Base-by-base conservation (phyloP, 352 stramenopile genomes). In the Pythium scleroteichum region DNA sequence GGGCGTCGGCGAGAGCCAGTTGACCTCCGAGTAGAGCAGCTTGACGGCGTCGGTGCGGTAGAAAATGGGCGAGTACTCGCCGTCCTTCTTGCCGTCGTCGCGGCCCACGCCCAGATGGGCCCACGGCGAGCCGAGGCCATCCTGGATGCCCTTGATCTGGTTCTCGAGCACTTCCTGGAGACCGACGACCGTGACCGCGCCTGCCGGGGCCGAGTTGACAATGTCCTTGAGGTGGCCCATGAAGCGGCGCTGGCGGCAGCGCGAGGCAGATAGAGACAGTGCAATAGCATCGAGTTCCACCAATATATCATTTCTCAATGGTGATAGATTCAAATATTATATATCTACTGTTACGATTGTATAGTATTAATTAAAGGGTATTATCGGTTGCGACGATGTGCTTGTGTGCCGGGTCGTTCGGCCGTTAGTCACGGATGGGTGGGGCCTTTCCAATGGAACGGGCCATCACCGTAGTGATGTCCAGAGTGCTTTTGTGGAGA, bases 121-220 rank as follows among this genome's bases (percentile, higher is more conserved):
- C 55, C 55, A 63, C 8, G 24, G 19, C 13, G 45, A 49, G 13
- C 55, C 55, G 5, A 63, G 45, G 10, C 55, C 55, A 32, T 63
- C 48, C 33, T 63, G 54, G 55, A 63, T 63, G 24, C 55, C 55
- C 10, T 23, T 55, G 45, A 63, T 42, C 35, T 63, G 55, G 55
- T 63, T 63, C 32, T 63, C 22, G 33, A 63, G 55, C 35, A 63
- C 55, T 33, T 63, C 55, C 20, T 63, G 55, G 35, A 63, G 55
- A n/a, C 55, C 55, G 26, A 63, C 40, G 45, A 63, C 33, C 35
- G 55, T 63, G 33, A 63, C 35, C 12, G 55, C 55, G 10, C 55
- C 55, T 1, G 55, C 22, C 2, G 55, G 55, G 13, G 55, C 55
- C 9, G 13, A 47, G 3, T 20, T 39, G 41, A 44, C 53, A n/a